phyloP scores from a whole-genome alignment of 2,329 filamentous ascomycete species.

The Monosporascus sp. region DNA sequence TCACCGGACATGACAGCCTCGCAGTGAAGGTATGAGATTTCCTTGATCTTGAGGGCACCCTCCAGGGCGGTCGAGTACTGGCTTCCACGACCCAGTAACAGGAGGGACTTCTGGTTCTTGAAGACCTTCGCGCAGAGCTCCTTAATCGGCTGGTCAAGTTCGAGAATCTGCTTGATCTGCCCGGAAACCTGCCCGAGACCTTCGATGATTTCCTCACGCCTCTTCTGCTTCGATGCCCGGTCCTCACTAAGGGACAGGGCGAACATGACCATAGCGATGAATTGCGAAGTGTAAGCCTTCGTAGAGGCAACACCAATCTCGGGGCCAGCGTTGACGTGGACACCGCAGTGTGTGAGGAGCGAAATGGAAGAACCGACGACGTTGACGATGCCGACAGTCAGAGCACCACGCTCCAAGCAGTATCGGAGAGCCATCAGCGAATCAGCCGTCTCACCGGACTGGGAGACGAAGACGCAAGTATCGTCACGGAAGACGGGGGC shows the following conservation, averaged over 20 bases:
- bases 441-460: constrained; percentile 97
- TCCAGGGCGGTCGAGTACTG: constrained; percentile 97
- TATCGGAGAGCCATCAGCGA: constrained; percentile 95
- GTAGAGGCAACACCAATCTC: constrained; percentile 99
- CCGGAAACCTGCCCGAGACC: constrained; percentile 80
- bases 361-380: constrained; percentile 98
- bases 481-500: constrained; percentile 99
- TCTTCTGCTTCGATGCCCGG: constrained; percentile 86
- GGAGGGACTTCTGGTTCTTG: constrained; percentile 94
- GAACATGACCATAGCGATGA: constrained; percentile 99
- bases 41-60: constrained; percentile 98
- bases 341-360: constrained; percentile 97
- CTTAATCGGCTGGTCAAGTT: constrained; percentile 92
- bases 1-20: constrained; percentile 99
- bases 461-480: constrained; percentile 97
- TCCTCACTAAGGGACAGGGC: constrained; percentile 94
- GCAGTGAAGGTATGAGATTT: constrained; percentile 99
- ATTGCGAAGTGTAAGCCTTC: constrained; percentile 99
- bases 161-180: constrained; percentile 88
- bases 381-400: constrained; percentile 98
- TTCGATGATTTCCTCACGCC: constrained; percentile 93
- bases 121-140: constrained; percentile 85
- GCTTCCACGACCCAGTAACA: constrained; percentile 88
- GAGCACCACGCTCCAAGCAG: constrained; percentile 93
- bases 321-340: constrained; percentile 97